A percentile compares a stretch with the other conserved stretches of the same genome.
Evolutionary conservation across 2,329 filamentous ascomycete genomes (phyloP).

Genomic region (Epichloe amarillans): DNA sequence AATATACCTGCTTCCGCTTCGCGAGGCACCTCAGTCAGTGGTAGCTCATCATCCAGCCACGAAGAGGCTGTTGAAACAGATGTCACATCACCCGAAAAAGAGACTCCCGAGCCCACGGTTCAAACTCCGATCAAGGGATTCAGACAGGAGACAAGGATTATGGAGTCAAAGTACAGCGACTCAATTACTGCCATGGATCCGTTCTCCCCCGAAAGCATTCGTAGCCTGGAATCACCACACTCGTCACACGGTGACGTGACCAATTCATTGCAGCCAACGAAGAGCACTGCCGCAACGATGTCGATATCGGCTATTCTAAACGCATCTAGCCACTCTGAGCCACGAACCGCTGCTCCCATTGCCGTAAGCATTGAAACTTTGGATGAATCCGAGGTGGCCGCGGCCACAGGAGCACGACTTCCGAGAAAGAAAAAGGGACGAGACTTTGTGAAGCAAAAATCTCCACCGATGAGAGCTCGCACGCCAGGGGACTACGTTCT

Average conservation of each 20-base stretch:
- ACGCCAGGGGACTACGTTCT: slow-evolving; percentile 71
- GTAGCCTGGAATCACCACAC: slow-evolving; percentile 14
- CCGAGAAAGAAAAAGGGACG: slow-evolving; percentile 20
- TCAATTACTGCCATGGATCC: slow-evolving; percentile 9
- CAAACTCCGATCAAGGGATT: slow-evolving; percentile 14
- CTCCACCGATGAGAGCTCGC: slow-evolving; percentile 28
- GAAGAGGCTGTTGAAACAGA: slow-evolving; percentile 25
- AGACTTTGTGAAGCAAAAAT: slow-evolving; percentile 21
- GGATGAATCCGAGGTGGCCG: slow-evolving; percentile 5
- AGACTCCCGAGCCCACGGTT: slow-evolving; percentile 26
- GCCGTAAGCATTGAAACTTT: slow-evolving; percentile 15
- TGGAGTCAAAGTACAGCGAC: slow-evolving; percentile 4
- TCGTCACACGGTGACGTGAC: slow-evolving; percentile 4
- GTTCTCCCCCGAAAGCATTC: slow-evolving; percentile 20
- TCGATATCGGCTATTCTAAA: slow-evolving; percentile 22
- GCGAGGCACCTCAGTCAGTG: slow-evolving; percentile 24
- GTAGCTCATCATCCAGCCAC: slow-evolving; percentile 14
- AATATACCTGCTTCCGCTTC: slow-evolving; percentile 16
- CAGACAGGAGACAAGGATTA: slow-evolving; percentile 6
- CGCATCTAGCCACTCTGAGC: slow-evolving; percentile 10
- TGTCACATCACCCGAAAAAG: slow-evolving; percentile 36
- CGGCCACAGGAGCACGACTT: slow-evolving; percentile 4
- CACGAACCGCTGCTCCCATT: slow-evolving; percentile 8
- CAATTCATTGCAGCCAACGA: background rate
- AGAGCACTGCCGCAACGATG: slow-evolving; percentile 15